Evolutionary conservation across 78 protist genomes (phyloP).

Genomic region (Bigelowiella natans): DNA sequence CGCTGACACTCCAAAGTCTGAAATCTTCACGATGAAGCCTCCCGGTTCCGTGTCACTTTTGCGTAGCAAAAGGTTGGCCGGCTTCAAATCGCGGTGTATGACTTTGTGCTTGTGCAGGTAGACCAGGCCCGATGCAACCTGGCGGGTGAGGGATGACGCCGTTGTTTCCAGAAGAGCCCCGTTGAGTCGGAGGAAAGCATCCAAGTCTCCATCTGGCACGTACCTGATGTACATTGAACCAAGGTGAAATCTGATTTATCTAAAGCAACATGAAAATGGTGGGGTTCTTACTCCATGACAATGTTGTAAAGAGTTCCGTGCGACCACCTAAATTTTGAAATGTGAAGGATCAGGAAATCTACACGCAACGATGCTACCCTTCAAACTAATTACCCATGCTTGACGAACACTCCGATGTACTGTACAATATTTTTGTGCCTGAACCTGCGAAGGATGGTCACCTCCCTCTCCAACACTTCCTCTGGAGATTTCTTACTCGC

Average conservation of each 20-base stretch:
- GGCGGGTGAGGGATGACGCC: background rate
- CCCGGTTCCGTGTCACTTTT: background rate
- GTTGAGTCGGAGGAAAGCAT: background rate
- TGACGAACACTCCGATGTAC: background rate
- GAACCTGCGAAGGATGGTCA: background rate
- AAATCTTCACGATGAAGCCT: background rate
- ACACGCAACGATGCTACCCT: too few relatives aligned
- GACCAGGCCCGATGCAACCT: background rate
- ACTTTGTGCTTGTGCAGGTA: background rate
- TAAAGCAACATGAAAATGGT: too few relatives aligned
- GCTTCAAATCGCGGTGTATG: background rate
- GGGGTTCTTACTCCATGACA: background rate
- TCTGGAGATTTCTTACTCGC: too few relatives aligned
- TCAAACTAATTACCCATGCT: background rate
- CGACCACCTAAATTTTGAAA: background rate
- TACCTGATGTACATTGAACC: too few relatives aligned
- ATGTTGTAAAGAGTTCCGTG: background rate
- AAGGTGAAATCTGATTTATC: too few relatives aligned
- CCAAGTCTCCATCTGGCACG: background rate
- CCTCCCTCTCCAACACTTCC: background rate
- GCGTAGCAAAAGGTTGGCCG: background rate
- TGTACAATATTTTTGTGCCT: background rate
- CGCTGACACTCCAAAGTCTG: background rate
- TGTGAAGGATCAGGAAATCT: background rate
- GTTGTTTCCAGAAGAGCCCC: background rate